These are phyloP conservation scores for Blastobotrys americana DNA, from an alignment of 805 yeast species.

Conservation along the genomic window DNA sequence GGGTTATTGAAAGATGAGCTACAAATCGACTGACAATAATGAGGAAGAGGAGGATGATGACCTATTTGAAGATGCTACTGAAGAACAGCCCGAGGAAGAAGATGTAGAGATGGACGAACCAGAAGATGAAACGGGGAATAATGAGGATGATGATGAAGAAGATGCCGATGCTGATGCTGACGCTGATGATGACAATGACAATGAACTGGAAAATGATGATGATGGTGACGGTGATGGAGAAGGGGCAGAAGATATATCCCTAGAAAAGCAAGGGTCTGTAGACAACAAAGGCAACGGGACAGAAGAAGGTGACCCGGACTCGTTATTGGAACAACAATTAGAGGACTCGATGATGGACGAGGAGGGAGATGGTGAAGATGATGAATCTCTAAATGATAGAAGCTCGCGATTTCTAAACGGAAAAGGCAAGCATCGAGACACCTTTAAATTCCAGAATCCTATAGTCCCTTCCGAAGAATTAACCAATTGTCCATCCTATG, in stretches of 20 bases:
- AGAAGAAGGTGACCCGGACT: not conserved
- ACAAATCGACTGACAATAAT: slow-evolving; percentile 6
- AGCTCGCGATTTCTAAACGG: slow-evolving; percentile 10
- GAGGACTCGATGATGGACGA: slow-evolving; percentile 13
- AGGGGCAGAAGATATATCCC: slow-evolving; percentile 19
- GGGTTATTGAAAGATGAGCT: too few species aligned
- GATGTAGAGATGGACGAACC: slow-evolving; percentile 14
- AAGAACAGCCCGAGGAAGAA: slow-evolving; percentile 25
- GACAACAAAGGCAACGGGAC: too few species aligned
- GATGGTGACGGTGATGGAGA: slow-evolving; percentile 25
- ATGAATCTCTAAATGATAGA: slow-evolving; percentile 18
- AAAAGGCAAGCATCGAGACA: slow-evolving; percentile 17
- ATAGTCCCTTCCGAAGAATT: slow-evolving; percentile 38
- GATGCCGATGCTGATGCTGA: slow-evolving; percentile 23
- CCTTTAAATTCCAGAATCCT: slow-evolving; percentile 17
- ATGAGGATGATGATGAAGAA: slow-evolving; percentile 19
- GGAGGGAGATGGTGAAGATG: slow-evolving; percentile 20
- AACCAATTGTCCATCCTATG: slow-evolving; percentile 48
- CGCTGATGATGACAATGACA: slow-evolving; percentile 24
- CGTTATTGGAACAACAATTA: slow-evolving; percentile 3
- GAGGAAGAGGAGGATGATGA: slow-evolving; percentile 27
- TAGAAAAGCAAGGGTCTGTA: slow-evolving; percentile 26
- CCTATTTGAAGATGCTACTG: slow-evolving; percentile 28
- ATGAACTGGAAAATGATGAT: slow-evolving; percentile 25
- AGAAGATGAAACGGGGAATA: too few species aligned